These are phyloP conservation scores for Selenicereus undatus DNA, from an alignment of 148 eudicot genomes.

Conservation along the genomic window DNA sequence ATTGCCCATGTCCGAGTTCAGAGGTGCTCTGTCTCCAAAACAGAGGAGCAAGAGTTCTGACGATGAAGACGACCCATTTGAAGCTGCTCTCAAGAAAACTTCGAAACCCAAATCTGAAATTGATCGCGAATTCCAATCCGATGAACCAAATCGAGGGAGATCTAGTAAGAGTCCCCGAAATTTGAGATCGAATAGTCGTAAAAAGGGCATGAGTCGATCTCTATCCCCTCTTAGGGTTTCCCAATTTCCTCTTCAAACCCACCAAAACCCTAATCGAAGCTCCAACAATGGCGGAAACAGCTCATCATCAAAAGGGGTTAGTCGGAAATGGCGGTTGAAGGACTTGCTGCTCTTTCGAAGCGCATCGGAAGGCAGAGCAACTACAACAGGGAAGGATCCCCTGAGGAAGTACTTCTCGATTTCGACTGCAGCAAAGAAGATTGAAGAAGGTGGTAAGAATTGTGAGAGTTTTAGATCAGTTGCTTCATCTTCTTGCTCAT, in stretches of 20 bases:
- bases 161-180: neutral
- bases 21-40: no score
- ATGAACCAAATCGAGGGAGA: constrained; percentile 5
- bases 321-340: constrained; percentile 2
- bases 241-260: constrained; percentile 11
- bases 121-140: neutral
- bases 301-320: neutral
- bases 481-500: constrained; percentile 10
- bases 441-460: constrained; percentile 18
- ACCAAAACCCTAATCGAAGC: constrained; percentile 1
- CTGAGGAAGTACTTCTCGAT: constrained; percentile 29
- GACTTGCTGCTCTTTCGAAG: neutral
- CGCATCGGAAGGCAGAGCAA: constrained; percentile 64
- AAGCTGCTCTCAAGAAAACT: neutral
- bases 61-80: no score
- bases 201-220: constrained; percentile 33
- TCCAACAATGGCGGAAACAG: neutral
- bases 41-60: no score
- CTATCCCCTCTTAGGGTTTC: constrained; percentile 14
- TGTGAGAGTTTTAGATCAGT: constrained; percentile 47
- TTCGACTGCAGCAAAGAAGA: neutral
- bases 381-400: constrained; percentile 20
- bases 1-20: constrained; percentile 8
- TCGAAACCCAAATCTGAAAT: neutral
- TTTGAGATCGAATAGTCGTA: neutral